These are phyloP conservation scores for Macroventuria anomochaeta DNA, from an alignment of 2,329 filamentous ascomycete genomes.

Conservation along the genomic window DNA sequence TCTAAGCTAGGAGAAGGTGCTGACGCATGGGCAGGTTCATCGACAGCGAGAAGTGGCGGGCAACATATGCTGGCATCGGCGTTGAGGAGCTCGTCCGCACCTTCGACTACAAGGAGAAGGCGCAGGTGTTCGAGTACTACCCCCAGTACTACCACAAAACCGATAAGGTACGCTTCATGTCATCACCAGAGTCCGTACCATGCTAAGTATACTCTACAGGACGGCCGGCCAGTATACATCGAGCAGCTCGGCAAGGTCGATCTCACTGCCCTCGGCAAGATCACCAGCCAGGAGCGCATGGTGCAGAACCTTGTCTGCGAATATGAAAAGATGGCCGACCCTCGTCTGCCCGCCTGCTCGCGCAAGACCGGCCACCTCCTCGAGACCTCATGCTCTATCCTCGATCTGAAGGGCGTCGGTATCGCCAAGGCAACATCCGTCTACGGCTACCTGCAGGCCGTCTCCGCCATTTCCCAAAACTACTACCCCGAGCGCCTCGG, in stretches of 20 bases:
- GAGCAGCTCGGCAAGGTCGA: slow-evolving; percentile 95
- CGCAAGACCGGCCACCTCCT: slow-evolving; percentile 88
- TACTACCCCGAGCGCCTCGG: slow-evolving; percentile 98
- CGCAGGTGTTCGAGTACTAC: slow-evolving; percentile 86
- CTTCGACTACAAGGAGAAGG: slow-evolving; percentile 88
- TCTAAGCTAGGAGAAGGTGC: not conserved
- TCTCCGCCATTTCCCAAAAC: slow-evolving; percentile 92
- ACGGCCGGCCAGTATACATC: slow-evolving; percentile 96
- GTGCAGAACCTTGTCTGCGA: slow-evolving; percentile 94
- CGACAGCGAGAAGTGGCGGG: slow-evolving; percentile 89
- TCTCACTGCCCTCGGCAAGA: slow-evolving; percentile 86
- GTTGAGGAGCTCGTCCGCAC: slow-evolving; percentile 80
- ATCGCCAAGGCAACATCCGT: slow-evolving; percentile 81
- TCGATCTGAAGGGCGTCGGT: slow-evolving; percentile 95
- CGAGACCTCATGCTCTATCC: slow-evolving; percentile 97
- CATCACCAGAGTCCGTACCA: not conserved
- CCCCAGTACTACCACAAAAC: slow-evolving; percentile 99
- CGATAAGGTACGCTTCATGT: slow-evolving; percentile 65
- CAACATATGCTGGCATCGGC: slow-evolving; percentile 69
- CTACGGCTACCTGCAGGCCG: slow-evolving; percentile 84
- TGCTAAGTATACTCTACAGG: slow-evolving; percentile 59
- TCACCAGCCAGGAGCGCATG: slow-evolving; percentile 93
- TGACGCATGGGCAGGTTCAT: slow-evolving; percentile 72
- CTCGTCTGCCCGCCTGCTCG: slow-evolving; percentile 91
- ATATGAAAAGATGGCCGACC: slow-evolving; percentile 95